Percentiles rank a stretch among this genome's conserved stretches.
Conservation (phyloP, 1,284 basidiomycete genomes). For the Austroboletus novae-zelandiae region DNA sequence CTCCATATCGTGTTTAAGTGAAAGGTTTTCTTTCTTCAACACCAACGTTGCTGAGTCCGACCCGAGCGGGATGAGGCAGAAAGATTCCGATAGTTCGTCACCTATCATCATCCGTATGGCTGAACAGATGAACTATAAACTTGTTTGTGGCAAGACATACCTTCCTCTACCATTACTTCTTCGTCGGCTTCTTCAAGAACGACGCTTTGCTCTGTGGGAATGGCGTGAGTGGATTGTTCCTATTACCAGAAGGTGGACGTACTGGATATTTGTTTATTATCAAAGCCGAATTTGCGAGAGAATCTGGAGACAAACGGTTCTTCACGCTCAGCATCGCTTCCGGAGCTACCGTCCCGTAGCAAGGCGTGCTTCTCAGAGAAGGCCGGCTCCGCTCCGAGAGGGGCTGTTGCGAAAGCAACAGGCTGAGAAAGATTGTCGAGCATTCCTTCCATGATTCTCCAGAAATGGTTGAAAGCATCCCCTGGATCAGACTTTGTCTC, state of each 20-base stretch:
- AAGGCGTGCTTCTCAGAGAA: conserved; percentile 25
- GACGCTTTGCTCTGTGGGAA: conserved; percentile 17
- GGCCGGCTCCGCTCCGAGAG: conserved; percentile 48
- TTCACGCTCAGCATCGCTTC: conserved; percentile 65
- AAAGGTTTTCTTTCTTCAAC: conserved; percentile 63
- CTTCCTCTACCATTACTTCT: conserved; percentile 42
- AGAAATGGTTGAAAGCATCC: conserved; percentile 82
- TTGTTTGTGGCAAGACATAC: conserved; percentile 22
- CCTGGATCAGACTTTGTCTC: conserved; percentile 61
- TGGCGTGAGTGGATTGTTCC: conserved; percentile 11
- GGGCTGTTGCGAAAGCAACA: conserved; percentile 80
- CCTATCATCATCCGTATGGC: conserved; percentile 31
- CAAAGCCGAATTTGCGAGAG: conserved; percentile 38
- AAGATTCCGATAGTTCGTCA: conserved; percentile 73
- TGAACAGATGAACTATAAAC: not conserved
- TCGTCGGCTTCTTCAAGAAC: conserved; percentile 29
- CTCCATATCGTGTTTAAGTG: conserved; percentile 59
- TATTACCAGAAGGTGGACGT: not conserved
- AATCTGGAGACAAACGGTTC: conserved; percentile 53
- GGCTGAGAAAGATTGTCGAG: conserved; percentile 78
- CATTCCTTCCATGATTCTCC: conserved; percentile 81
- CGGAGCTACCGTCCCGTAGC: conserved; percentile 48
- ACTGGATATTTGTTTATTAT: conserved; percentile 22
- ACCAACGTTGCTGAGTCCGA: conserved; percentile 47
- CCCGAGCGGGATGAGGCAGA: conserved; percentile 66